These are phyloP conservation scores for Harringtonia aguacate DNA, from an alignment of 2,329 filamentous ascomycete genomes.

Conservation along the genomic window DNA sequence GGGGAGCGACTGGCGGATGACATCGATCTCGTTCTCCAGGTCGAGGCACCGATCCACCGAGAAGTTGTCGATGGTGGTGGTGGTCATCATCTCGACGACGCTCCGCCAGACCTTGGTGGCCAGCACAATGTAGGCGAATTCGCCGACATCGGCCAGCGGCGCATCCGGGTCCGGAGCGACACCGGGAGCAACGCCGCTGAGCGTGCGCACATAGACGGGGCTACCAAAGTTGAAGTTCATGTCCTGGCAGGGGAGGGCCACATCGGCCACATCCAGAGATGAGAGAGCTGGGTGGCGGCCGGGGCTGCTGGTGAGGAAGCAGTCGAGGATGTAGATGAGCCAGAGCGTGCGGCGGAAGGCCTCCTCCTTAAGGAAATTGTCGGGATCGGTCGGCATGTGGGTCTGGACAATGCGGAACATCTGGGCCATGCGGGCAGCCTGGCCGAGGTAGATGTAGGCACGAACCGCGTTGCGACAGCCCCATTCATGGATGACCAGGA, in stretches of 20 bases:
- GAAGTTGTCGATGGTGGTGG: constrained; percentile 38
- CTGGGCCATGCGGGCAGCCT: constrained; percentile 53
- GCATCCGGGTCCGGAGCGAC: constrained; percentile 25
- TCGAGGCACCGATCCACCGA: constrained; percentile 40
- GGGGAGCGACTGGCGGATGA: constrained; percentile 41
- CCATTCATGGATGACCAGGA: constrained; percentile 54
- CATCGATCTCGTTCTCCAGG: constrained; percentile 43
- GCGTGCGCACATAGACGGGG: constrained; percentile 46
- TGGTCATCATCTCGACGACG: constrained; percentile 50
- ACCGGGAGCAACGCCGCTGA: constrained; percentile 29
- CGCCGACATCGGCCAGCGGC: constrained; percentile 41
- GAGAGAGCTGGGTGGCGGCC: constrained; percentile 47
- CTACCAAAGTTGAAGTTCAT: constrained; percentile 55
- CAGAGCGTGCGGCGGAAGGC: constrained; percentile 50
- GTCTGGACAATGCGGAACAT: constrained; percentile 51
- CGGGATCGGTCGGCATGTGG: constrained; percentile 38
- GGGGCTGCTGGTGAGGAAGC: constrained; percentile 50
- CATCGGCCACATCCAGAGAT: constrained; percentile 41
- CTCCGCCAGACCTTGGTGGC: constrained; percentile 52
- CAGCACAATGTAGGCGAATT: constrained; percentile 51
- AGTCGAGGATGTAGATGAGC: constrained; percentile 54
- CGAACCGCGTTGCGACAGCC: constrained; percentile 50
- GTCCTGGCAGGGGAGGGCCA: constrained; percentile 47
- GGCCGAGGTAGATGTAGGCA: constrained; percentile 52
- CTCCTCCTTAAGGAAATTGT: constrained; percentile 51